Evolutionary conservation across 1,139 yeast species (phyloP).

Genomic region (Yamadazyma blattariae): DNA sequence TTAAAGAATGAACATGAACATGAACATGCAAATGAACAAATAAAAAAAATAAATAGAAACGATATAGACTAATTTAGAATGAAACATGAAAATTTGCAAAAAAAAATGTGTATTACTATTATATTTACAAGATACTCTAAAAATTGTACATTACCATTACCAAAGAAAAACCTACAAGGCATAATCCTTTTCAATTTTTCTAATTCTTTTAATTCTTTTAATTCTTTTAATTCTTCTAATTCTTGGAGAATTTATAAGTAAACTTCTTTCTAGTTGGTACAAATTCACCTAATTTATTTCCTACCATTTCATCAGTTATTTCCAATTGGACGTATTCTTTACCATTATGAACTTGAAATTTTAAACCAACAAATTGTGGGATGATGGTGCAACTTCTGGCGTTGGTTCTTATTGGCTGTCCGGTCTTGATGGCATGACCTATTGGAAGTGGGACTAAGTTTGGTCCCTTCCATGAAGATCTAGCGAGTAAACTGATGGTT

Average conservation of each 20-base stretch:
- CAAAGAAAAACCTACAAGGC: too few relatives aligned
- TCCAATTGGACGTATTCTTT: constrained; percentile 88
- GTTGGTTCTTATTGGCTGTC: constrained; percentile 87
- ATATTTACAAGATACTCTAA: neutral
- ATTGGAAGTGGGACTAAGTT: constrained; percentile 91
- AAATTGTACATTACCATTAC: too few relatives aligned
- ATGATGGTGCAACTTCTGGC: constrained; percentile 92
- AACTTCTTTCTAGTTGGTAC: constrained; percentile 90
- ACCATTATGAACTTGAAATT: constrained; percentile 94
- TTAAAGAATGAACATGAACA: neutral
- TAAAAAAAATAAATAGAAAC: too few relatives aligned
- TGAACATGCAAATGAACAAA: too few relatives aligned
- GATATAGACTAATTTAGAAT: too few relatives aligned
- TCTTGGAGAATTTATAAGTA: constrained; percentile 72
- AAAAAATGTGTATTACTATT: neutral
- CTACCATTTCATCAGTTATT: constrained; percentile 94
- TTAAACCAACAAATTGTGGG: constrained; percentile 93
- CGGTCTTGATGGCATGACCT: constrained; percentile 75
- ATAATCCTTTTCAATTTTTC: too few relatives aligned
- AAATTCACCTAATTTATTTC: constrained; percentile 93
- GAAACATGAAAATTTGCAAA: too few relatives aligned
- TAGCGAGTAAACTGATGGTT: constrained; percentile 46
- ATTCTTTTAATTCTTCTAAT: constrained; percentile 20
- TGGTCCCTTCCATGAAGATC: constrained; percentile 94
- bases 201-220: too few relatives aligned